Conservation (phyloP, 1,284 basidiomycete species). For the Boletus semigastroideus region DNA sequence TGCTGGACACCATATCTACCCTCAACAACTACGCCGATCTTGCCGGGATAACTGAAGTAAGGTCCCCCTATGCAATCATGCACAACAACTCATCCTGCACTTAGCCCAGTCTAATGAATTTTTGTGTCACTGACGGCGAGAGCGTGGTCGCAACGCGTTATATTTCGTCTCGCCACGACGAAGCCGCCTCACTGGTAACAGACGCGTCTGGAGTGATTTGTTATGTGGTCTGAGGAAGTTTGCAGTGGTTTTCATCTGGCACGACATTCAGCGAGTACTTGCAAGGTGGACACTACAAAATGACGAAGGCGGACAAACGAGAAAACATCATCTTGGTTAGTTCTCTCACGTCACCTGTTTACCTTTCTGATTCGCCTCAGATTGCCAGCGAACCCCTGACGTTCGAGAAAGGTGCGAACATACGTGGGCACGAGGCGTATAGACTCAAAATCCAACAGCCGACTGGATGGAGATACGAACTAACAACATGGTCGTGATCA, state of each 20-base stretch:
- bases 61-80: slow-evolving; percentile 10
- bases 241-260: slow-evolving; percentile 91
- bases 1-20: slow-evolving; percentile 81
- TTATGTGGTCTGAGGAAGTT: slow-evolving; percentile 3
- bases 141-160: slow-evolving; percentile 94
- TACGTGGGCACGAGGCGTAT: background rate
- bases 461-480: slow-evolving; percentile 98
- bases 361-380: slow-evolving; percentile 34
- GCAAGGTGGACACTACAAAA: slow-evolving; percentile 86
- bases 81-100: slow-evolving; percentile 7
- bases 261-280: slow-evolving; percentile 92
- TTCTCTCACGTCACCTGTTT: background rate
- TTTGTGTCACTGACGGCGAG: slow-evolving; percentile 93
- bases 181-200: slow-evolving; percentile 85
- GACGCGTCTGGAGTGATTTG: background rate
- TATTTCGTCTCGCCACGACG: slow-evolving; percentile 87
- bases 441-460: slow-evolving; percentile 42
- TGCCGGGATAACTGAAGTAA: slow-evolving; percentile 69
- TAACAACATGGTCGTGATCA: slow-evolving; percentile 90
- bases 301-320: slow-evolving; percentile 95
- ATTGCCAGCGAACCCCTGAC: slow-evolving; percentile 92
- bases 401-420: slow-evolving; percentile 79
- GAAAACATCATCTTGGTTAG: slow-evolving; percentile 89
- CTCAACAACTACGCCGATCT: slow-evolving; percentile 80
- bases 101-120: slow-evolving; percentile 92